A percentile compares a stretch with the other conserved stretches of the same genome.
Conservation (phyloP, 2,329 filamentous ascomycete species). For the Trichoderma oligosporum region DNA sequence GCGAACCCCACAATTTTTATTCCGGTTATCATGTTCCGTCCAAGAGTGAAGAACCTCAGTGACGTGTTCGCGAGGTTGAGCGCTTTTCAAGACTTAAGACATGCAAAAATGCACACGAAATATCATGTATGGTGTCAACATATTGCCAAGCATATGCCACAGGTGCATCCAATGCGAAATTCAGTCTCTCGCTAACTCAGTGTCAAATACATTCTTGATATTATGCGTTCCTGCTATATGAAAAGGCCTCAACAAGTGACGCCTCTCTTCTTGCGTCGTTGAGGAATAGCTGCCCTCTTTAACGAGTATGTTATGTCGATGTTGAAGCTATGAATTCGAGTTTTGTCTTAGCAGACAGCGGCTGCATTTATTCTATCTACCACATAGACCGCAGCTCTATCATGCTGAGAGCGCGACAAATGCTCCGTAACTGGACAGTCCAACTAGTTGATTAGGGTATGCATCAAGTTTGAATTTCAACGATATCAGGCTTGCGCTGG, state of each 20-base stretch:
- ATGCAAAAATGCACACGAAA: background rate
- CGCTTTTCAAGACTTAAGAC: background rate
- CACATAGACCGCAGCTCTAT: background rate
- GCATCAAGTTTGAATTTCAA: background rate
- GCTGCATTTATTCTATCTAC: background rate
- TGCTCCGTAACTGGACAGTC: background rate
- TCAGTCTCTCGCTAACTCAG: background rate
- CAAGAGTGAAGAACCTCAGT: conserved; percentile 6
- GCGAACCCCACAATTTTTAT: conserved; percentile 13
- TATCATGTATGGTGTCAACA: background rate
- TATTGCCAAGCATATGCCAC: conserved; percentile 7
- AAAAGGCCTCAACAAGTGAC: background rate
- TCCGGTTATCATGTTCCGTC: conserved; percentile 11
- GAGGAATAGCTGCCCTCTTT: background rate
- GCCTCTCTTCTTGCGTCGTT: background rate
- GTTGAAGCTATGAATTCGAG: too few species aligned
- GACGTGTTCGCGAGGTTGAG: conserved; percentile 14
- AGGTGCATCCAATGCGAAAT: conserved; percentile 1
- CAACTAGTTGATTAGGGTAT: background rate
- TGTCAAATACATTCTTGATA: background rate
- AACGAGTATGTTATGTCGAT: background rate
- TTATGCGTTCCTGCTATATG: background rate
- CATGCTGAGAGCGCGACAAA: too few species aligned
- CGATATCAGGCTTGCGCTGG: background rate
- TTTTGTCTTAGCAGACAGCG: background rate